A percentile compares a stretch with the other conserved stretches of the same genome.
These are phyloP conservation scores for Dendrocalamus sinicus DNA, from an alignment of 176 grass and related monocot genomes.

Conservation along the genomic window DNA sequence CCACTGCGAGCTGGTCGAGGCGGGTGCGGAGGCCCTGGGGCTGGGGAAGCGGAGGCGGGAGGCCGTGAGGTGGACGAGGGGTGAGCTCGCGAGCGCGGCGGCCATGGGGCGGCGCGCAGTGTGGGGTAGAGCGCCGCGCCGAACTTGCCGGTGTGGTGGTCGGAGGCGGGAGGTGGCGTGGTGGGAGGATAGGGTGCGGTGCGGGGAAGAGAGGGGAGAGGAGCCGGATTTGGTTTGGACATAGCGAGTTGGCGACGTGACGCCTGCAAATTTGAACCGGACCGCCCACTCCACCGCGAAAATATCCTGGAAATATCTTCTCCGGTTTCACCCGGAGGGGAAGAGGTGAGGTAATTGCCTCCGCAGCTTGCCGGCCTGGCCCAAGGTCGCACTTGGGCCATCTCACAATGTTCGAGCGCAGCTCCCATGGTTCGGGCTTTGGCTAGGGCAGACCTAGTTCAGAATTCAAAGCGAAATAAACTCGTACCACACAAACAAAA, in stretches of 20 bases:
- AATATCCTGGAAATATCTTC: neutral
- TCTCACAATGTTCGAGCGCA: too few relatives aligned
- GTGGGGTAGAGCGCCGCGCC: slow-evolving; percentile 3
- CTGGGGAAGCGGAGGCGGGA: slow-evolving; percentile 49
- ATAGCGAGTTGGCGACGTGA: neutral
- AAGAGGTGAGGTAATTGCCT: too few relatives aligned
- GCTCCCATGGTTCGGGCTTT: too few relatives aligned
- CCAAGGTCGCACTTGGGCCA: neutral
- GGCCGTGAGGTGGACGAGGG: slow-evolving; percentile 44
- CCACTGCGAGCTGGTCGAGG: neutral
- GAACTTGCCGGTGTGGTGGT: slow-evolving; percentile 16
- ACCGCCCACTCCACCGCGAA: neutral
- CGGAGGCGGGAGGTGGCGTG: slow-evolving; percentile 1
- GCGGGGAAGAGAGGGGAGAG: neutral
- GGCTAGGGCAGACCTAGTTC: too few relatives aligned
- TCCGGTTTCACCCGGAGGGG: neutral
- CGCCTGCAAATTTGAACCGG: neutral
- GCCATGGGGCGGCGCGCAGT: slow-evolving; percentile 42
- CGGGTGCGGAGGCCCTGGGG: slow-evolving; percentile 3
- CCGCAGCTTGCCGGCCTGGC: neutral
- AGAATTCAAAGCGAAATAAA: too few relatives aligned
- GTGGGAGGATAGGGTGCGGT: slow-evolving; percentile 43
- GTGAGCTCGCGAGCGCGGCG: slow-evolving; percentile 50
- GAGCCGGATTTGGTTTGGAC: slow-evolving; percentile 41
- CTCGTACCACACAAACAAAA: too few relatives aligned